Percentiles rank a stretch among this genome's conserved stretches.
Evolutionary conservation across 139 green algal genomes (phyloP).

Genomic region (Tetraselmis striata): DNA sequence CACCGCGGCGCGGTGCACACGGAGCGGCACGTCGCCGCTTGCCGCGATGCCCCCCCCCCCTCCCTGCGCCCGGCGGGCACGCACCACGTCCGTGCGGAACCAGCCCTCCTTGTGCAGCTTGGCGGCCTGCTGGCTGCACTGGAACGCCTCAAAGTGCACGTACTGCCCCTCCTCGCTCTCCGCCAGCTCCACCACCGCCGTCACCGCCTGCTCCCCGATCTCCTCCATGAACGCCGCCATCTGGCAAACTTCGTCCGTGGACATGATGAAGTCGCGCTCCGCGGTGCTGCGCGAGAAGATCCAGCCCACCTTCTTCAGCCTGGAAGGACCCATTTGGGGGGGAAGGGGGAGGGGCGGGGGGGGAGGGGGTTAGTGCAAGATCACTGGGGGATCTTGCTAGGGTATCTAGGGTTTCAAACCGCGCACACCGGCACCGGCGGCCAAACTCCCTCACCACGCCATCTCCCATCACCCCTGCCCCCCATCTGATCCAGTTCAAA

Average conservation of each 20-base stretch:
- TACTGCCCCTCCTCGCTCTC: conserved; percentile 38
- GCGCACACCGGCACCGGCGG: too few relatives aligned
- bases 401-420: too few relatives aligned
- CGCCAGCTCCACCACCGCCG: conserved; percentile 75
- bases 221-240: conserved; percentile 60
- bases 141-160: conserved; percentile 87
- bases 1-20: too few relatives aligned
- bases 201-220: conserved; percentile 67
- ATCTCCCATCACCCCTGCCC: too few relatives aligned
- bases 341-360: too few relatives aligned
- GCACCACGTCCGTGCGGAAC: conserved; percentile 36
- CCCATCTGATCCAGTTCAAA: too few relatives aligned
- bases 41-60: conserved; percentile 28
- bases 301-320: conserved; percentile 73
- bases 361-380: too few relatives aligned
- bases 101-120: conserved; percentile 72
- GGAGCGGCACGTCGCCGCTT: too few relatives aligned
- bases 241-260: conserved; percentile 63
- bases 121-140: conserved; percentile 74
- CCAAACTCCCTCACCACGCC: too few relatives aligned
- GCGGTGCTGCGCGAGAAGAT: conserved; percentile 80
- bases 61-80: conserved; percentile 59
- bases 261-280: conserved; percentile 82
- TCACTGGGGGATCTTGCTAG: too few relatives aligned
- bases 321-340: too few relatives aligned